Conservation (phyloP, 2,329 filamentous ascomycete genomes). For the Diaporthe sp. region DNA sequence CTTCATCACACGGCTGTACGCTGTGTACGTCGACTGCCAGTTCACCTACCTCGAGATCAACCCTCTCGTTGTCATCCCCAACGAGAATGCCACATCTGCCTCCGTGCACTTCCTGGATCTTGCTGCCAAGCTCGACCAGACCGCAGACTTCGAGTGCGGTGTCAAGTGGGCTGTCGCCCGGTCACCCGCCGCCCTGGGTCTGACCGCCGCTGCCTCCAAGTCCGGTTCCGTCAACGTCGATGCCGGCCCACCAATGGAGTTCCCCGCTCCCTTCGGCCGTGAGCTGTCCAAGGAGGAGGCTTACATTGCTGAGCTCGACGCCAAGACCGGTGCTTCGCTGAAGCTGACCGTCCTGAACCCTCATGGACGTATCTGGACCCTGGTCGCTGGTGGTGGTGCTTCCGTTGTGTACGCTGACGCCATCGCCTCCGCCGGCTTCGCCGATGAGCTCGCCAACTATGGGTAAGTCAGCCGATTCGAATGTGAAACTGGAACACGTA, state of each 20-base stretch:
- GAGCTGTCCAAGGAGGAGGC: conserved; percentile 99
- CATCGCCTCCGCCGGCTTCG: conserved; percentile 95
- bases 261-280: conserved; percentile 98
- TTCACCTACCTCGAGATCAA: conserved; percentile 99
- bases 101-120: conserved; percentile 98
- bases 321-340: conserved; percentile 98
- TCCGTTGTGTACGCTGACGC: conserved; percentile 99
- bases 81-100: conserved; percentile 90
- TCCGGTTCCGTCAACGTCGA: conserved; percentile 89
- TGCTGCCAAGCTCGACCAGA: conserved; percentile 98
- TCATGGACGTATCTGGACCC: conserved; percentile 94
- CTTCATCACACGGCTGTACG: conserved; percentile 98
- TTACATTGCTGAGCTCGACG: conserved; percentile 98
- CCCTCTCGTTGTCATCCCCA: conserved; percentile 97
- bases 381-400: conserved; percentile 98
- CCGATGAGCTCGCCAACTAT: conserved; percentile 98
- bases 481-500: background rate
- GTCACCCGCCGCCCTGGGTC: conserved; percentile 87
- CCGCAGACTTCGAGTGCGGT: conserved; percentile 98
- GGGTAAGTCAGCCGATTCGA: conserved; percentile 49
- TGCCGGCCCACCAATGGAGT: conserved; percentile 97
- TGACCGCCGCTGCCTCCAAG: conserved; percentile 74
- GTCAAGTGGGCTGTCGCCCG: conserved; percentile 98
- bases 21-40: conserved; percentile 99
- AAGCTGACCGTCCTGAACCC: conserved; percentile 97